Evolutionary conservation across 176 grass and related monocot species (phyloP).

Genomic region (Dactylis glomerata): DNA sequence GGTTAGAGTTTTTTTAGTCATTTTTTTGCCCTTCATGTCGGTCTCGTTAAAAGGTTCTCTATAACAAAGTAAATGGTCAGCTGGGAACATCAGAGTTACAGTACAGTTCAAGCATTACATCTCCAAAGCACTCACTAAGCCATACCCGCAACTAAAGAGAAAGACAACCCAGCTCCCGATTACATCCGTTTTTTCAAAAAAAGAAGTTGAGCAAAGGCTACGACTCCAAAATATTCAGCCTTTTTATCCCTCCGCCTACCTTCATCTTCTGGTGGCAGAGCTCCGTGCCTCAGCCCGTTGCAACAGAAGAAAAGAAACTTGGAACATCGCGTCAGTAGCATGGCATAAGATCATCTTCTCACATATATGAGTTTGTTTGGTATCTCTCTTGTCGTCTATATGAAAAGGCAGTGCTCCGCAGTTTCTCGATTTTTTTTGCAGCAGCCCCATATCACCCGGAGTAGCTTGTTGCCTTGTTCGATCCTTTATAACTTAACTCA

Average conservation of each 20-base stretch:
- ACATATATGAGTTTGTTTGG: background rate
- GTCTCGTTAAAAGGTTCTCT: background rate
- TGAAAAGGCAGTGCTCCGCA: too few relatives aligned
- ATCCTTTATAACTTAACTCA: too few relatives aligned
- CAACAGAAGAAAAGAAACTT: background rate
- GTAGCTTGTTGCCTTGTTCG: background rate
- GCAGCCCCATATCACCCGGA: background rate
- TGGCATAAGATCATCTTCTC: background rate
- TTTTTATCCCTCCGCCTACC: background rate
- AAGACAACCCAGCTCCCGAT: background rate
- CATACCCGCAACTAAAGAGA: background rate
- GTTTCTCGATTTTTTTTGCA: too few relatives aligned
- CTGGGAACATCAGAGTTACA: background rate
- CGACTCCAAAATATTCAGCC: background rate
- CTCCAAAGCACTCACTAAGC: background rate
- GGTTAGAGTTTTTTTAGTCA: too few relatives aligned
- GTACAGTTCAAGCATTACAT: background rate
- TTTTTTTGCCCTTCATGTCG: too few relatives aligned
- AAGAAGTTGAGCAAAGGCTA: background rate
- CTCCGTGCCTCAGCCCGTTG: background rate
- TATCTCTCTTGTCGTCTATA: background rate
- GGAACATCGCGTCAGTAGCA: background rate
- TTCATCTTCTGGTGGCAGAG: too few relatives aligned
- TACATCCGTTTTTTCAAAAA: background rate
- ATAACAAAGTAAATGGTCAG: background rate